Evolutionary conservation across 2,329 filamentous ascomycete genomes (phyloP).

Genomic region (Ambrosiella cleistominuta): DNA sequence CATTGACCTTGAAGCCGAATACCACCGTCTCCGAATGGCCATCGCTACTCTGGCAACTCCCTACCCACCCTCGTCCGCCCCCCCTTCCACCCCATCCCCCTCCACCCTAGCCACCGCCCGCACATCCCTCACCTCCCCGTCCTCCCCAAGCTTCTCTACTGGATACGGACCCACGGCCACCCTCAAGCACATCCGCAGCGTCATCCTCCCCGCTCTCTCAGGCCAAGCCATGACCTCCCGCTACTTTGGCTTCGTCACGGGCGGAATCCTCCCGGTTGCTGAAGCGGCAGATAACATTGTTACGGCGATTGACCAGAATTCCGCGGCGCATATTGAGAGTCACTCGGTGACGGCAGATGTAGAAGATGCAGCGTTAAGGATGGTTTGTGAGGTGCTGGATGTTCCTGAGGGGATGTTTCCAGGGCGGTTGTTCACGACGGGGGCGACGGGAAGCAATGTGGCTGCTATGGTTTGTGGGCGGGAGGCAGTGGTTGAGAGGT

Average conservation of each 20-base stretch:
- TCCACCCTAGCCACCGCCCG: neutral
- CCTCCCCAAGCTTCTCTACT: neutral
- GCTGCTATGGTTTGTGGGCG: conserved; percentile 52
- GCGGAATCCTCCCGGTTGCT: conserved; percentile 62
- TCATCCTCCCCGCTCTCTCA: conserved; percentile 44
- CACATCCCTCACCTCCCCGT: neutral
- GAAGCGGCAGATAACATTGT: conserved; percentile 74
- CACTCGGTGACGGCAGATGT: conserved; percentile 62
- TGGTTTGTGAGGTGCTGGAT: conserved; percentile 50
- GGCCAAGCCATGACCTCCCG: conserved; percentile 44
- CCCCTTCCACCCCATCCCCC: neutral
- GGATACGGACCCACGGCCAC: neutral
- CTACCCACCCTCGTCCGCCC: neutral
- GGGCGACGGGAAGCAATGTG: conserved; percentile 60
- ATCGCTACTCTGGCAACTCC: neutral
- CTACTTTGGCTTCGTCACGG: conserved; percentile 84
- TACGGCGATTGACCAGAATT: conserved; percentile 64
- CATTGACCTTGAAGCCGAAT: conserved; percentile 7
- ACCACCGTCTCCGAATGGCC: neutral
- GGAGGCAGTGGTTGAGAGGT: conserved; percentile 39
- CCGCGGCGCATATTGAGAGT: conserved; percentile 60
- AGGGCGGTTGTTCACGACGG: conserved; percentile 38
- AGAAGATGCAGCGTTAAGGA: conserved; percentile 52
- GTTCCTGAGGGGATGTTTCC: conserved; percentile 44
- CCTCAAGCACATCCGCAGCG: conserved; percentile 24